These are phyloP conservation scores for Sedum album DNA, from an alignment of 164 flowering plant species.

Conservation along the genomic window DNA sequence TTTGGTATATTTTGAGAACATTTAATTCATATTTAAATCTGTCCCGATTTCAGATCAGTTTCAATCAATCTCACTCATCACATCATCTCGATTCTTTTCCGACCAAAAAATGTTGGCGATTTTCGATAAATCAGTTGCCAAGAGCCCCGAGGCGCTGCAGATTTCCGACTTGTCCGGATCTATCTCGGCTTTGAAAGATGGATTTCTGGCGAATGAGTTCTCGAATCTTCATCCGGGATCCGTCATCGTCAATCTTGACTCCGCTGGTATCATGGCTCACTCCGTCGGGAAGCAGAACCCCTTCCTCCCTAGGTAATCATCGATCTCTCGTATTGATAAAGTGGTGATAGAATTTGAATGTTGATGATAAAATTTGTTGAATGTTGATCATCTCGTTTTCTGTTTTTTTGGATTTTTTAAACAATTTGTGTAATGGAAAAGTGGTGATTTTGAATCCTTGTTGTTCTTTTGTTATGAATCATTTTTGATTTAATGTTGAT, in stretches of 20 bases:
- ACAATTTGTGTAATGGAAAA: neutral
- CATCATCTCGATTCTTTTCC: neutral
- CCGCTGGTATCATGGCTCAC: conserved; percentile 56
- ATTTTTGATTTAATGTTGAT: neutral
- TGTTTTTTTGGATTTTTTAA: neutral
- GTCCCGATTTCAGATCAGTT: too few relatives aligned
- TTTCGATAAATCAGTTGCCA: conserved; percentile 78
- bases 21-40: too few relatives aligned
- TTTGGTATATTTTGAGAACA: too few relatives aligned
- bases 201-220: conserved; percentile 48
- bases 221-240: conserved; percentile 43
- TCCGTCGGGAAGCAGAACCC: conserved; percentile 64
- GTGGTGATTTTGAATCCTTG: neutral
- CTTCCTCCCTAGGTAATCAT: conserved; percentile 65
- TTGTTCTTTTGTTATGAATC: neutral
- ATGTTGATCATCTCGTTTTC: neutral
- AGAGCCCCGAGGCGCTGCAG: conserved; percentile 68
- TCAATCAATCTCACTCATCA: neutral
- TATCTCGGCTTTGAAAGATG: conserved; percentile 46
- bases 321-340: neutral
- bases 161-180: conserved; percentile 34
- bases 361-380: neutral
- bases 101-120: conserved; percentile 73
- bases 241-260: conserved; percentile 57
- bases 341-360: neutral